Evolutionary conservation across 1,139 yeast species (phyloP), one percentile per base, ranked within the genome.

Genomic region (Ogataea hybrid): DNA sequence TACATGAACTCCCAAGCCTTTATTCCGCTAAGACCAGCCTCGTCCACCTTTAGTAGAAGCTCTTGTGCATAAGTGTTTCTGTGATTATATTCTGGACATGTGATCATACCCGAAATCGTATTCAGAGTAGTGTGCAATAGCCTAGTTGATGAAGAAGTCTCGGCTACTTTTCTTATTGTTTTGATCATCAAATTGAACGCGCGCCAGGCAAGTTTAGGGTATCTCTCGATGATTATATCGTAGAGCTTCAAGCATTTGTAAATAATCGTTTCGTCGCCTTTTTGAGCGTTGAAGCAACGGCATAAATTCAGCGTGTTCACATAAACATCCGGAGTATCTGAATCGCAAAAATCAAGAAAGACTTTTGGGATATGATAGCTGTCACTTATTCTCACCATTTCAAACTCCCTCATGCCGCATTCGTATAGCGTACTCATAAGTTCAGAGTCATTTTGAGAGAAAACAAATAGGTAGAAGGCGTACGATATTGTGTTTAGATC

Each of bases 251-350:
- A 63, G 51, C 79, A 83, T 40, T 81, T 73, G 9, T 71, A 54
- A 42, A 73, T 79, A 44, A 77, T 69, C 5, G 69, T 65, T 41
- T 77, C 82, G 53, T 75, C 78, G 9, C 73, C 73, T 1, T 73
- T 63, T 5, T 74, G 74, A 2, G 72, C 63, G 25, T 68, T 68
- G 60, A 79, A 81, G 45, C 75, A 71, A 32, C 65, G 63, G 0
- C 84, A 73, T 8, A 79, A 79, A 46, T 80, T 76, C 42, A 72
- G 68, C 41, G 81, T 61, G 0, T 78, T 64, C 29, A 79, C 54
- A 29, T 68, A 65, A 0, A 87, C 68, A 21, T 65, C 64, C 3
- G 68, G 65, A 1, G 68, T 47, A 25, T 70, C 74, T 6, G 68
- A 57, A 5, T 67, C 48, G 31, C 83, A 57, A 64, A 71, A 81